Percentiles rank a stretch among this genome's conserved stretches.
Evolutionary conservation across 2,329 filamentous ascomycete species (phyloP).

Genomic region (Gyromitra esculenta): DNA sequence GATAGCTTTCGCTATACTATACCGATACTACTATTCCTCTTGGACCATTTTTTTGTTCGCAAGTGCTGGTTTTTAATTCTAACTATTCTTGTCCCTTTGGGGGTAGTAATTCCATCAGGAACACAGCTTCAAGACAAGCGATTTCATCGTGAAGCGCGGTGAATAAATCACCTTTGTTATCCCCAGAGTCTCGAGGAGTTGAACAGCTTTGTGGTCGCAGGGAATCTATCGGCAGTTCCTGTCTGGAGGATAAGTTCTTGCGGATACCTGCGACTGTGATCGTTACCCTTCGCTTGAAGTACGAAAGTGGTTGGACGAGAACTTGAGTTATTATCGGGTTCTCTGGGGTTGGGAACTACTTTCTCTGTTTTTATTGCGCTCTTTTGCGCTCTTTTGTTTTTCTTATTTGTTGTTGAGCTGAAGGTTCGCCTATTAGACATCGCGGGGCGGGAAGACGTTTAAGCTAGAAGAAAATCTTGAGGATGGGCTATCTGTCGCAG

Average conservation of each 20-base stretch:
- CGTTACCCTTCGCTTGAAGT: neutral
- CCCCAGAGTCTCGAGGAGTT: neutral
- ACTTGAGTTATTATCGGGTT: neutral
- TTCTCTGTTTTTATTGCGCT: neutral
- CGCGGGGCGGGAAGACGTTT: too few species aligned
- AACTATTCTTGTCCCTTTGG: neutral
- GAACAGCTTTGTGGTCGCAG: neutral
- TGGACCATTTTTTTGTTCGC: neutral
- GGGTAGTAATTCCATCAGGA: too few species aligned
- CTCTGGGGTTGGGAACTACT: neutral
- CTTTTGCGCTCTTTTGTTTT: neutral
- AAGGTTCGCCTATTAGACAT: neutral
- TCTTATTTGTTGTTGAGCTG: neutral
- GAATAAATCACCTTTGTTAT: neutral
- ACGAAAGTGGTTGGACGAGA: too few species aligned
- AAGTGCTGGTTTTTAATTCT: neutral
- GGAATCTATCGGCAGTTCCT: neutral
- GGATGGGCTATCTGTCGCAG: neutral
- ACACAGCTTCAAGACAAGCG: neutral
- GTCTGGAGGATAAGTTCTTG: neutral
- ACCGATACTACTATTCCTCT: neutral
- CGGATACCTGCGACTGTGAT: neutral
- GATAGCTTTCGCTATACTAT: neutral
- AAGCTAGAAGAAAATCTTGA: neutral
- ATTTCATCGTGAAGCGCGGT: neutral